These are phyloP conservation scores for Trichoderma pleuroti DNA, from an alignment of 2,329 filamentous ascomycete genomes.

Conservation along the genomic window DNA sequence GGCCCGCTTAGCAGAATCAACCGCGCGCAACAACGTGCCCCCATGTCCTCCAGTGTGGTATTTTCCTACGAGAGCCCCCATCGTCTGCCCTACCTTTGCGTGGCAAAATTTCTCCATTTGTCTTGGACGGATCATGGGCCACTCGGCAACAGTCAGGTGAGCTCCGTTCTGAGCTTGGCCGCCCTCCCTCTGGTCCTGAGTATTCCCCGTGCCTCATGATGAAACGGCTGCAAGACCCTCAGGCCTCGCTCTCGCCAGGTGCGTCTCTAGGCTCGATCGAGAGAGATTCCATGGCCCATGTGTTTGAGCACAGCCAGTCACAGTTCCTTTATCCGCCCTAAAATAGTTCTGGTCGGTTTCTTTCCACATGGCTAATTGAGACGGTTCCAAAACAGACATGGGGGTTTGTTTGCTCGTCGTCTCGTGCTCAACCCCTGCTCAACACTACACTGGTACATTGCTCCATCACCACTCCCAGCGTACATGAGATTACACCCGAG, in stretches of 20 bases:
- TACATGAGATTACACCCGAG: neutral
- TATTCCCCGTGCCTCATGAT: constrained; percentile 1
- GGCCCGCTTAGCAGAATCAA: neutral
- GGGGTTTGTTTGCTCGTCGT: neutral
- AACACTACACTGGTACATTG: neutral
- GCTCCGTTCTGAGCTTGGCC: constrained; percentile 8
- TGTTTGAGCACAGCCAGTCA: neutral
- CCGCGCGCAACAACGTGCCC: neutral
- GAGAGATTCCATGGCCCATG: neutral
- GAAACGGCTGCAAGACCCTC: constrained; percentile 11
- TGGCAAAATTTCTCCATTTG: neutral
- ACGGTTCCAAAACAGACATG: neutral
- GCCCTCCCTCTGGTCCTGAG: constrained; percentile 5
- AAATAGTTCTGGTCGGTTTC: neutral
- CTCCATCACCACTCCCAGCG: neutral
- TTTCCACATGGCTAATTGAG: neutral
- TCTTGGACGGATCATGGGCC: neutral
- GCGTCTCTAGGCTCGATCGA: neutral
- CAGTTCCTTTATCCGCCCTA: neutral
- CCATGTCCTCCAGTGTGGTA: neutral
- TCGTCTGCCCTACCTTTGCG: neutral
- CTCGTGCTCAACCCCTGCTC: neutral
- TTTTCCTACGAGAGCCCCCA: neutral
- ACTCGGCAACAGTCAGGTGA: neutral
- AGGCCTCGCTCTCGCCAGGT: neutral